Base-by-base conservation (phyloP, 2,329 filamentous ascomycete species). In the Aspergillus unguis region DNA sequence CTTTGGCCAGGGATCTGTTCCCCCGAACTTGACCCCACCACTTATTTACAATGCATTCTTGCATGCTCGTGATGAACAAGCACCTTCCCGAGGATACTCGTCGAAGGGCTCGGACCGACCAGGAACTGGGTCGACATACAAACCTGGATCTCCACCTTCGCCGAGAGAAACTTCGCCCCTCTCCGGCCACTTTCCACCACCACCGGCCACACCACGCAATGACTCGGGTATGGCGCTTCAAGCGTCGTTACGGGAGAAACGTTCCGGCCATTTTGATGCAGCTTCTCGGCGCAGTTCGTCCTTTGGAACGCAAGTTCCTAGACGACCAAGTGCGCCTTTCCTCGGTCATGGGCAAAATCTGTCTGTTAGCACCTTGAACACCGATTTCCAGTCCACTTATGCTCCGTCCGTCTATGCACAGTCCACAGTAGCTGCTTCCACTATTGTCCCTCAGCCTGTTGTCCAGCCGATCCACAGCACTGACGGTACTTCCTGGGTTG, bases 11-110 rank as follows among this genome's bases (percentile, higher is more conserved):
- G 85, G 89, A 46, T 75, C 83, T 11, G 80, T 84, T 32, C 75
- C 82, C 28, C 67, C 73, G 44, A 69, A 73, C 23, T 70, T 74
- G 2, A 72, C 76, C 1, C 81, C 81, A 26, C 78, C 84, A 3
- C 85, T 89, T 0, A 82, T 97, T 38, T 95, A 95, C 80, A 99
- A 99, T 65, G 91, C 90, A 26, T 97, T 97, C 71, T 76, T 91
- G 36, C 84, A 90, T 59, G 85, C 90, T 11, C 85, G 86, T 54
- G 80, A 82, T 41, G 87, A 88, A 57, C 78, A 80, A 52, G 79
- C 77, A 11, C 57, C 67, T 4, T 71, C 73, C 25, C 64, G 74
- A 32, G 71, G 69, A 1, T 65, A 82, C 41, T 72, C 70, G 1
- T 69, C 69, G 41, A 68, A 64, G 54, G 65, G 69, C 7, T 57